Conservation (phyloP, 345 rosid species). For the Eucalyptus sp. region DNA sequence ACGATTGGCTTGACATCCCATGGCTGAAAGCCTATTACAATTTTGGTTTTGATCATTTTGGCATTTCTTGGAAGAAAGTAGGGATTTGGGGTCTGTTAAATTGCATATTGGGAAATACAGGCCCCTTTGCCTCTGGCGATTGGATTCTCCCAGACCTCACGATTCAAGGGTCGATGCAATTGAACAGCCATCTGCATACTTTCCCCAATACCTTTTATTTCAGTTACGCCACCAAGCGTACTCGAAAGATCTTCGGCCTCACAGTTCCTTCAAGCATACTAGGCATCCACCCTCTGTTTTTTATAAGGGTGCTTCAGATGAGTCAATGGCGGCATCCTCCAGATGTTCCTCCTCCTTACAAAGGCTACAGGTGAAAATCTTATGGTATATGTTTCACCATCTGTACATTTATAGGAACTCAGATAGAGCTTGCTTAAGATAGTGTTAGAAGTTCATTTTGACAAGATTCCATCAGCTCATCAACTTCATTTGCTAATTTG, state of each 20-base stretch:
- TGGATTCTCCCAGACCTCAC: conserved; percentile 98
- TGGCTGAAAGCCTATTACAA: conserved; percentile 82
- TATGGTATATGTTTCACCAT: not conserved
- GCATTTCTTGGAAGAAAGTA: conserved; percentile 63
- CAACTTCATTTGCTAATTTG: not conserved
- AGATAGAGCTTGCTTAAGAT: not conserved
- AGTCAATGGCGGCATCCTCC: conserved; percentile 69
- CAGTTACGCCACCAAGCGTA: conserved; percentile 87
- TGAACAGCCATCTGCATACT: conserved; percentile 48
- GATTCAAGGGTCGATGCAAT: conserved; percentile 62
- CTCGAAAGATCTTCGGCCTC: conserved; percentile 45
- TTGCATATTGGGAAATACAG: conserved; percentile 60
- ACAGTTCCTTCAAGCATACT: conserved; percentile 69
- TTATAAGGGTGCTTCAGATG: conserved; percentile 81
- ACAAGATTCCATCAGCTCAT: not conserved
- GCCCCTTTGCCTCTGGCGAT: conserved; percentile 78
- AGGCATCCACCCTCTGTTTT: conserved; percentile 80
- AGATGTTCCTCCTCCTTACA: conserved; percentile 60
- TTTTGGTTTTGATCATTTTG: conserved; percentile 91
- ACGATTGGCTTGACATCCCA: conserved; percentile 88
- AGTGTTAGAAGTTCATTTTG: not conserved
- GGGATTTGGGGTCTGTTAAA: conserved; percentile 64
- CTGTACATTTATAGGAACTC: not conserved
- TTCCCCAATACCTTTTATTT: conserved; percentile 80
- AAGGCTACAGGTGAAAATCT: conserved; percentile 65